These are phyloP conservation scores for Tremella mesenterica DNA, from an alignment of 768 basidiomycete genomes.

Conservation along the genomic window DNA sequence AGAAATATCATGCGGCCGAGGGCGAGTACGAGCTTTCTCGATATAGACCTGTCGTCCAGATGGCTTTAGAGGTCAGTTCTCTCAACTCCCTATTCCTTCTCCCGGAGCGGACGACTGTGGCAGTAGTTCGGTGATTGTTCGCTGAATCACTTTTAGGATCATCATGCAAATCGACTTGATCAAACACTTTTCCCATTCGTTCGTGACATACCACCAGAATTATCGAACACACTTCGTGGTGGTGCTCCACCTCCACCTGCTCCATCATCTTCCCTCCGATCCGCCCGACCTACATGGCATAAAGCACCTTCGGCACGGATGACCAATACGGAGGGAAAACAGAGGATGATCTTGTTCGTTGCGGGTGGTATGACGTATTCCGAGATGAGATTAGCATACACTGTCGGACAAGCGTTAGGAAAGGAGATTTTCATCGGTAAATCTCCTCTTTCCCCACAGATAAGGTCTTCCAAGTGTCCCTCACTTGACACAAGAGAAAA, in stretches of 20 bases:
- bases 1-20: conserved; percentile 56
- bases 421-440: conserved; percentile 88
- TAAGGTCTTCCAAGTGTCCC: not conserved
- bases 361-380: conserved; percentile 95
- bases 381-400: conserved; percentile 81
- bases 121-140: no score
- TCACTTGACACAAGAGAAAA: not conserved
- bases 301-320: conserved; percentile 51
- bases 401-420: conserved; percentile 61
- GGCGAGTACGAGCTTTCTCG: conserved; percentile 96
- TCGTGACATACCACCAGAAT: conserved; percentile 55
- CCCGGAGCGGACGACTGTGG: conserved; percentile 2
- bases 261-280: conserved; percentile 68
- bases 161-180: conserved; percentile 66
- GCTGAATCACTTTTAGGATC: no score
- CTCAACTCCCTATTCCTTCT: not conserved
- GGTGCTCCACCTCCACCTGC: conserved; percentile 44
- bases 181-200: conserved; percentile 77
- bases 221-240: conserved; percentile 45
- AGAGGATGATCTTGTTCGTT: conserved; percentile 78
- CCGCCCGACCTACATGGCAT: conserved; percentile 84
- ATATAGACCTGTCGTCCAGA: conserved; percentile 72
- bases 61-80: conserved; percentile 65
- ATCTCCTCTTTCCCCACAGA: conserved; percentile 10
- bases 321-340: conserved; percentile 50